Conservation (phyloP, 1,139 yeast genomes). For the Sugiyamaella castrensis region DNA sequence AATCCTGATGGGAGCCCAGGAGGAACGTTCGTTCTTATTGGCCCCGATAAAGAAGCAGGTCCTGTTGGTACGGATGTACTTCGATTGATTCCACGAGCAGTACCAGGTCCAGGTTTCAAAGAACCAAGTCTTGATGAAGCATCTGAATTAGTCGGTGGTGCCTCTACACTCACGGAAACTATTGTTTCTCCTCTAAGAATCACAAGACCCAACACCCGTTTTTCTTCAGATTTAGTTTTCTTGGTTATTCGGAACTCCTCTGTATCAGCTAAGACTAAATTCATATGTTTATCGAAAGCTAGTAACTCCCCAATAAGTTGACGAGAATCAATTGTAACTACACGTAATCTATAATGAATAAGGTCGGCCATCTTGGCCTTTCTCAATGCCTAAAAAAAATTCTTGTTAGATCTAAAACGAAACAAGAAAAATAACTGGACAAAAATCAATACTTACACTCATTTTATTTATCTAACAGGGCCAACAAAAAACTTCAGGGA, state of each 20-base stretch:
- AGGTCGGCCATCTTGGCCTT: slow-evolving; percentile 58
- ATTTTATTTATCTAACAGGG: slow-evolving; percentile 3
- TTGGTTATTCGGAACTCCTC: slow-evolving; percentile 79
- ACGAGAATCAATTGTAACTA: slow-evolving; percentile 71
- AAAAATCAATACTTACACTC: slow-evolving; percentile 12
- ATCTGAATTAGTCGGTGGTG: slow-evolving; percentile 59
- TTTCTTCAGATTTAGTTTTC: slow-evolving; percentile 43
- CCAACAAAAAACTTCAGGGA: neutral
- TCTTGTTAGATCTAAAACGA: neutral
- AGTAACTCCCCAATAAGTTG: slow-evolving; percentile 74
- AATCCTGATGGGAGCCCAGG: slow-evolving; percentile 31
- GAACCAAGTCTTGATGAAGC: slow-evolving; percentile 44
- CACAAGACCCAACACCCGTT: slow-evolving; percentile 73
- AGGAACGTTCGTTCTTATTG: slow-evolving; percentile 30
- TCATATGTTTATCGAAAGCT: slow-evolving; percentile 89
- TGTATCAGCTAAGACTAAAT: slow-evolving; percentile 78
- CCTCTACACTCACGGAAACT: slow-evolving; percentile 77
- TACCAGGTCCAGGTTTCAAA: slow-evolving; percentile 46
- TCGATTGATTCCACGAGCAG: slow-evolving; percentile 39
- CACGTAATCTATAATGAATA: slow-evolving; percentile 68
- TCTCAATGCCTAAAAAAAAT: slow-evolving; percentile 30
- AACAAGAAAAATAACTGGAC: neutral
- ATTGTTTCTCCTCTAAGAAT: slow-evolving; percentile 88
- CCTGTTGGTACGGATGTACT: slow-evolving; percentile 25
- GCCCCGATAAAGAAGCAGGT: slow-evolving; percentile 28